These are phyloP conservation scores for Gloeopeniophorella convolvens DNA, from an alignment of 768 basidiomycete genomes.

Conservation along the genomic window DNA sequence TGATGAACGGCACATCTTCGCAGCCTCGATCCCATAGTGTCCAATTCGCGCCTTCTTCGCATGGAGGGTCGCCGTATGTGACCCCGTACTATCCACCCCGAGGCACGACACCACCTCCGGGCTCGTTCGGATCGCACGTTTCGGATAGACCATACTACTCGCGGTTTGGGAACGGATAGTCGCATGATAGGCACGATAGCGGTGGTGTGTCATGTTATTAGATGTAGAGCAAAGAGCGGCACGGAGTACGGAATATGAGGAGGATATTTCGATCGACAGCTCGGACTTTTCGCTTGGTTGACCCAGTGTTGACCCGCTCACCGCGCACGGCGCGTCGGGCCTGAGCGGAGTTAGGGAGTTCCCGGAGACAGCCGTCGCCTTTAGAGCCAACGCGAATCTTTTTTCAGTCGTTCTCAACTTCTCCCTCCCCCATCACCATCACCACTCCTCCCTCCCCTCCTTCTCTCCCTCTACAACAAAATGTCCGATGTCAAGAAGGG, in stretches of 20 bases:
- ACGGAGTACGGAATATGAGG: too few relatives aligned
- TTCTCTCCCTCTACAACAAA: slow-evolving; percentile 38
- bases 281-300: too few relatives aligned
- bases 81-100: slow-evolving; percentile 12
- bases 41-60: slow-evolving; percentile 3
- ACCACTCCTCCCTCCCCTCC: slow-evolving; percentile 44
- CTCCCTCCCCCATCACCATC: slow-evolving; percentile 44
- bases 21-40: slow-evolving; percentile 10
- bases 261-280: too few relatives aligned
- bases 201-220: too few relatives aligned
- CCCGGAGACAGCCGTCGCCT: slow-evolving; percentile 28
- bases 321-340: slow-evolving; percentile 11
- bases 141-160: slow-evolving; percentile 15
- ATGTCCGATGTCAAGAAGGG: slow-evolving; percentile 81
- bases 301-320: too few relatives aligned
- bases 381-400: slow-evolving; percentile 37
- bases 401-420: slow-evolving; percentile 35
- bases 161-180: slow-evolving; percentile 14
- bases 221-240: too few relatives aligned
- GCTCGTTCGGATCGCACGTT: slow-evolving; percentile 14
- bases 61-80: slow-evolving; percentile 3
- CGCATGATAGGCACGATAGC: too few relatives aligned
- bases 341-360: slow-evolving; percentile 27
- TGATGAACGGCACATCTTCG: slow-evolving; percentile 12
- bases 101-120: neutral